Conservation (phyloP, 1,284 basidiomycete species). For the Ganoderma sp. region DNA sequence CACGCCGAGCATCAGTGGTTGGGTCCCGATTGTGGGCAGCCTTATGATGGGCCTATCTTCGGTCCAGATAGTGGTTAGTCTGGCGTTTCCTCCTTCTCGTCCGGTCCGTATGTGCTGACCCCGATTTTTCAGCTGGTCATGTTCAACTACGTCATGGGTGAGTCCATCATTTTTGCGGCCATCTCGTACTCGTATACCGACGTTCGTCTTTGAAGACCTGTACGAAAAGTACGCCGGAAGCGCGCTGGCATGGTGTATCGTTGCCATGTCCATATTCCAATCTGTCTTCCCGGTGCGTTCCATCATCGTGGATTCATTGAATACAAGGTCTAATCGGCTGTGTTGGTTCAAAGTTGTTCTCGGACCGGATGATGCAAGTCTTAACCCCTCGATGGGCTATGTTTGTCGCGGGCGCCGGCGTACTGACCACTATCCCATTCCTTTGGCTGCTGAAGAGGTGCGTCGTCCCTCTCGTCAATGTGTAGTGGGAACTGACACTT, state of each 20-base stretch:
- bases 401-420: not conserved
- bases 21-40: conserved; percentile 3
- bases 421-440: not conserved
- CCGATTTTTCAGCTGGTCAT: not conserved
- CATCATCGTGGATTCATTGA: not conserved
- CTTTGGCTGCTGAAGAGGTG: not conserved
- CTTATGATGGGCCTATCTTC: not conserved
- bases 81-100: not conserved
- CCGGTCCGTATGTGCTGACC: not conserved
- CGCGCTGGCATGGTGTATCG: not conserved
- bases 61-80: not conserved
- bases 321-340: not conserved
- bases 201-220: not conserved
- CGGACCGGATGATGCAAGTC: conserved; percentile 3
- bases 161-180: not conserved
- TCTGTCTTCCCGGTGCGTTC: not conserved
- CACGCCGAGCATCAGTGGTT: not conserved
- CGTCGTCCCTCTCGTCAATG: not conserved
- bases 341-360: not conserved
- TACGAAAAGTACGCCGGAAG: not conserved
- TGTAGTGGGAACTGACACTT: not conserved
- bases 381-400: not conserved
- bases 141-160: conserved; percentile 1
- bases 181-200: not conserved
- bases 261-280: not conserved